Evolutionary conservation across 352 stramenopile genomes (phyloP), one percentile per base, ranked within the genome.

Genomic region (Phytopythium helicoides): DNA sequence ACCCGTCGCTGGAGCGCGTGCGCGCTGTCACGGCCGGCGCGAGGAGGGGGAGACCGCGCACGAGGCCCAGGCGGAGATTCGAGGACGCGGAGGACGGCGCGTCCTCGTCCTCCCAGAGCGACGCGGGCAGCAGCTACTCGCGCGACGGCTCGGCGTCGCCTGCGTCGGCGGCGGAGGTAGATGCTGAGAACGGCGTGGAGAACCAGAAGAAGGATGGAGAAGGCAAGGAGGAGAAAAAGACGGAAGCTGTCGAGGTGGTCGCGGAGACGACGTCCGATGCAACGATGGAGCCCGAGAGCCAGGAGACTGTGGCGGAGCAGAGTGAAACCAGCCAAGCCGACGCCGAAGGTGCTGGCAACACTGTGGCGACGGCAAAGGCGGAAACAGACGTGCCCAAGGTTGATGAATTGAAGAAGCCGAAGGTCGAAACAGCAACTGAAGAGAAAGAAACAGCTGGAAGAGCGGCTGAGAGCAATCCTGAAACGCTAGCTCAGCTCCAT

Each of bases 401-500:
- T 10, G 16, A 56, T 10, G 34, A 47, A 11, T 16, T 19, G 0
- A 37, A 62, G 34, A 39, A 48, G 21, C 10, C 22, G 22, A 18
- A 57, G 52, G 31, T 33, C 42, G 39, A 34, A 28, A 26, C 21
- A 6, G 42, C 19, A 26, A 18, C 38, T 15, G 19, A 22, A 1
- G 25, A 45, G n/a, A 28, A 33, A 14, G 34, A 31, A 7, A n/a
- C 1, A 14, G 14, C 14, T 56, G 50, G 40, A 22, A 45, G 48
- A 6, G 37, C 58, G 38, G 63, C 65, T 41, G 54, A 64, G 21
- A 71, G 77, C 23, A 61, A 68, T 0, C 60, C 80, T 44, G 64
- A 65, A 39, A 72, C 79, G 21, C 59, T 84, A 9, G 58, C 63
- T 22, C 72, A 70, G 19, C 62, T 90, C n/a, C 66, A 66, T 25